Percentiles rank a stretch among this genome's conserved stretches.
Conservation (phyloP, 1,139 yeast genomes). For the Candida mesenterica region DNA sequence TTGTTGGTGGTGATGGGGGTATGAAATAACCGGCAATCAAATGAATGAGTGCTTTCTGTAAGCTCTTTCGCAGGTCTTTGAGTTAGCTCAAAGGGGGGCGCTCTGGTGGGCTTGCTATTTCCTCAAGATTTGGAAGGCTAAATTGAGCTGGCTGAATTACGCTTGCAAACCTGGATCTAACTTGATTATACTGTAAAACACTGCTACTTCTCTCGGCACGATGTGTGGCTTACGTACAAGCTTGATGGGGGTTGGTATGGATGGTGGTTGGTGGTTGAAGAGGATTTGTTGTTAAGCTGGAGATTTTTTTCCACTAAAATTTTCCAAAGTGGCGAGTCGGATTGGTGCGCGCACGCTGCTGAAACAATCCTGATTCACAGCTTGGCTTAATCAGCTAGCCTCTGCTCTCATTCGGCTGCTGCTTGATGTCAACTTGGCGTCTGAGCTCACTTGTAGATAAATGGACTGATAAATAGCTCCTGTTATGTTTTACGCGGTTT, state of each 20-base stretch:
- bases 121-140: too few species aligned
- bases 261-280: slow-evolving; percentile 12
- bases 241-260: slow-evolving; percentile 11
- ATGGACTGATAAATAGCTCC: too few species aligned
- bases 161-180: slow-evolving; percentile 1
- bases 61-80: neutral
- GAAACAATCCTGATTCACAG: too few species aligned
- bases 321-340: slow-evolving; percentile 16
- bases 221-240: slow-evolving; percentile 10
- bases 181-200: slow-evolving; percentile 1
- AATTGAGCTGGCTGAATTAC: neutral
- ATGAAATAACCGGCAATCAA: slow-evolving; percentile 19
- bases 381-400: too few species aligned
- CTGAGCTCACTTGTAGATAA: too few species aligned
- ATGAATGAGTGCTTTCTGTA: slow-evolving; percentile 23
- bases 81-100: neutral
- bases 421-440: too few species aligned
- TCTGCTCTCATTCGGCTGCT: too few species aligned
- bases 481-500: too few species aligned
- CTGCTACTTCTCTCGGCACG: slow-evolving; percentile 1
- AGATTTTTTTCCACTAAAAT: slow-evolving; percentile 14
- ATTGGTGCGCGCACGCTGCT: neutral
- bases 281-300: slow-evolving; percentile 7
- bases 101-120: neutral
- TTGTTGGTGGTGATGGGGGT: neutral